Conservation (phyloP, 2,329 filamentous ascomycete species). For the Elsinoe arachidis region DNA sequence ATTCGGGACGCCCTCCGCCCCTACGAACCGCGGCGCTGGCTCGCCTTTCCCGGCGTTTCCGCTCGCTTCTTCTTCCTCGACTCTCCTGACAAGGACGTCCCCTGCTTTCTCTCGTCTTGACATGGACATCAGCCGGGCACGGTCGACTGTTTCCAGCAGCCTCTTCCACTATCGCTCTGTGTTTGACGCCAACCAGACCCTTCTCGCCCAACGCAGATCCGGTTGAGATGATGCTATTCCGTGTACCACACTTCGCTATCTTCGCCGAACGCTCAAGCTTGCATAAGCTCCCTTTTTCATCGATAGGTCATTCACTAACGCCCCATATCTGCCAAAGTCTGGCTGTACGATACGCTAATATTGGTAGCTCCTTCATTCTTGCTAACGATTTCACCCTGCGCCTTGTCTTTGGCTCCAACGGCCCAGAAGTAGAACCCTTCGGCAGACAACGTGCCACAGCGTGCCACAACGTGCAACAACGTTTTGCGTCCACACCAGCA, state of each 20-base stretch:
- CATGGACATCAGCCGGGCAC: neutral
- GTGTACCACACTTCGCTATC: neutral
- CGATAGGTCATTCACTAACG: constrained; percentile 4
- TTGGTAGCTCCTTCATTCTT: neutral
- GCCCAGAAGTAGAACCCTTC: constrained; percentile 7
- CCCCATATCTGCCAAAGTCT: neutral
- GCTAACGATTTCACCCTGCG: neutral
- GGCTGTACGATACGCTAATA: constrained; percentile 7
- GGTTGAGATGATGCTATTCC: neutral
- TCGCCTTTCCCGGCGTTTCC: neutral
- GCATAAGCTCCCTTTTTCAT: constrained; percentile 11
- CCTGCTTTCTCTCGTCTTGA: neutral
- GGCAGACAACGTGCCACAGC: constrained; percentile 8
- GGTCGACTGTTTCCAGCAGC: neutral
- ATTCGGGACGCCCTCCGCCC: neutral
- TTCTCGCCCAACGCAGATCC: neutral
- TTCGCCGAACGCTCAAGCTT: neutral
- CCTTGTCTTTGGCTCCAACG: constrained; percentile 3
- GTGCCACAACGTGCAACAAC: constrained; percentile 6
- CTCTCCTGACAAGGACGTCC: neutral
- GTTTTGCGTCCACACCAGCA: constrained; percentile 5
- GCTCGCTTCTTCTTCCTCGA: neutral
- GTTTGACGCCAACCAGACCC: neutral
- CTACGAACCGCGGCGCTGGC: neutral
- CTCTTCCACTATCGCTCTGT: neutral